Evolutionary conservation across 768 basidiomycete genomes (phyloP), one percentile per base, ranked within the genome.

Genomic region (Pulveroboletus frians): DNA sequence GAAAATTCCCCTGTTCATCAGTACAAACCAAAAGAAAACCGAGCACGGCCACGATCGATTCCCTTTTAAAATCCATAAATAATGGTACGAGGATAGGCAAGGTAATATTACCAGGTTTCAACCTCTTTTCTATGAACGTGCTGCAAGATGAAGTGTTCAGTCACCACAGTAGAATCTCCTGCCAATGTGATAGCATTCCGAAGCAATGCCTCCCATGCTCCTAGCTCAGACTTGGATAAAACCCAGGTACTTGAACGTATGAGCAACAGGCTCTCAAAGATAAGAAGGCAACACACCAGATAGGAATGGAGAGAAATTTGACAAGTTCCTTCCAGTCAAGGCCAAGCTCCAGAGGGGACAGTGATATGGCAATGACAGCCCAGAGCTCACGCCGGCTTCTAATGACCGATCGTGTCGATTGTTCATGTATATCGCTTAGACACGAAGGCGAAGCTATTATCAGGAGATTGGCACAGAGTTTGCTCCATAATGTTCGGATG

Each of bases 391-490:
- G 73, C 20, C 53, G 59, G 21, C 15, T 55, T 13, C 36, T 51
- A 27, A 65, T 52, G 34, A 51, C 39, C 42, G 52, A 41, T 39
- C 50, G 63, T 57, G 60, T 23, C 55, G 58, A 43, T 52, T 57
- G 57, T 15, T 56, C 57, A 23, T 60, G 66, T 26, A 74, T 43
- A 26, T 69, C 61, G 30, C 68, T 60, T 34, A 79, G 51, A 37
- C 78, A 56, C 1, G 69, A 66, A 17, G 75, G 72, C 11, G 73
- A 58, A 21, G 72, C 74, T 1, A 67, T 55, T 2, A 69, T 67
- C 30, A 83, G 65, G 17, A 85, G 66, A 46, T 73, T 69, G 9
- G 68, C 65, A 50, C 79, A 83, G 13, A 85, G 57, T 27, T 61
- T 55, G 27, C 69, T 69, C 84, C 83, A 86, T 4, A 61, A 54